Base-by-base conservation (phyloP, 2,329 filamentous ascomycete genomes). In the Bipolaris bicolor region DNA sequence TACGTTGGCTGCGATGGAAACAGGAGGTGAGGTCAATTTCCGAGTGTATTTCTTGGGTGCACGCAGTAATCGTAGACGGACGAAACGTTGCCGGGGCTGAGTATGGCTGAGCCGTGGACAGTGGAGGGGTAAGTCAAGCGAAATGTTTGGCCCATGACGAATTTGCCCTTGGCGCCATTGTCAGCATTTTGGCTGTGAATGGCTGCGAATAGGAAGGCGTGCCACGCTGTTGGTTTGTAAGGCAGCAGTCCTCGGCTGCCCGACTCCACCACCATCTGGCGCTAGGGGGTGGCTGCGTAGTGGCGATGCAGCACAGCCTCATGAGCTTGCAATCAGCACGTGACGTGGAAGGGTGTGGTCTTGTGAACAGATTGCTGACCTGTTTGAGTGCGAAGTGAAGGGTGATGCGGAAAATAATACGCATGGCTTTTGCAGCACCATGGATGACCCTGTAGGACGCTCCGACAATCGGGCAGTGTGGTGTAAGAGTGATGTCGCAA, bases 281-380 rank as follows among this genome's bases (percentile, higher is more conserved):
- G 26, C 26, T 29, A 29, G 26, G 26, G 7, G 41, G 54, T 52
- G 34, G 54, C 44, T 41, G 48, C n/a, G 13, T 40, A 10, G 54
- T 52, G 54, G 49, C 54, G 49, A 56, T 56, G 54, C 48, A 40
- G 29, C 52, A 56, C 53, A 52, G 53, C 53, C 53, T 46, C 48
- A 24, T 3, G 5, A 7, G 2, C 7, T n/a, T 9, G 37, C 3
- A 10, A 10, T 13, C 4, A 18, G 37, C 18, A 40, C 18, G 22
- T 40, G 37, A 40, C 16, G 37, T 11, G 2, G 18, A 15, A 3
- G 11, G 34, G 10, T 29, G 26, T n/a, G 45, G 6, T 13, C 47
- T 29, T 11, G n/a, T 33, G 29, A 16, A 46, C 44, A 22, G 33
- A 48, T 26, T n/a, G 13, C 46, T 33, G 39, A 3, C 39, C 5